Base-by-base conservation (phyloP, 768 basidiomycete species). In the Boletus rufocinnamomeus region DNA sequence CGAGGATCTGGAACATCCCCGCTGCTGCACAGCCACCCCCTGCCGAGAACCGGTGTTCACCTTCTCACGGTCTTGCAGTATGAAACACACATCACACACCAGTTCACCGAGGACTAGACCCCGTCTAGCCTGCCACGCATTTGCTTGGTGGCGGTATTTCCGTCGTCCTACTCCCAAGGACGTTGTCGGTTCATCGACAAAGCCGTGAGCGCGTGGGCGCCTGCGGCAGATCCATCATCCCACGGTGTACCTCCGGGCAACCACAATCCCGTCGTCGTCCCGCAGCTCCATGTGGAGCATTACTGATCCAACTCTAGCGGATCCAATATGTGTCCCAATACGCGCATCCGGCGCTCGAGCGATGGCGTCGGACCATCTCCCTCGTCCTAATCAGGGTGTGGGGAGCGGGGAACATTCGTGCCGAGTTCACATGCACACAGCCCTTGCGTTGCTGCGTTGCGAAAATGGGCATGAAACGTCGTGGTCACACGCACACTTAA, bases 1-100 rank as follows among this genome's bases (percentile, higher is more conserved):
- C 48, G 49, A 25, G 46, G 27, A 63, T 63, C 57, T 57, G 58
- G 62, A 60, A 60, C 63, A 58, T 53, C 58, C 52, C 57, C 66
- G 50, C 3, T 60, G 32, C 3, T 1, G 43, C 59, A 69, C 64
- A 57, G 66, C 66, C 66, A 68, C 67, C 58, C 66, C 60, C 66
- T 66, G 62, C 65, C 52, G 54, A 53, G 35, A 25, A 41, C 57
- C 43, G 28, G 52, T 32, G 56, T 25, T 19, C 28, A 27, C 17
- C 10, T 21, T 59, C 57, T 5, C 58, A 58, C 58, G 40, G 7
- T 38, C 9, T n/a, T n/a, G n/a, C n/a, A n/a, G n/a, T n/a, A n/a
- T n/a, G n/a, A 23, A 34, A 16, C 49, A n/a, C 16, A 38, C 40
- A 41, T 41, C n/a, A 28, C 28, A 6, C 28, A n/a, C n/a, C n/a